phyloP scores from a whole-genome alignment of 2,329 filamentous ascomycete genomes.

The Huntiella omanensis region DNA sequence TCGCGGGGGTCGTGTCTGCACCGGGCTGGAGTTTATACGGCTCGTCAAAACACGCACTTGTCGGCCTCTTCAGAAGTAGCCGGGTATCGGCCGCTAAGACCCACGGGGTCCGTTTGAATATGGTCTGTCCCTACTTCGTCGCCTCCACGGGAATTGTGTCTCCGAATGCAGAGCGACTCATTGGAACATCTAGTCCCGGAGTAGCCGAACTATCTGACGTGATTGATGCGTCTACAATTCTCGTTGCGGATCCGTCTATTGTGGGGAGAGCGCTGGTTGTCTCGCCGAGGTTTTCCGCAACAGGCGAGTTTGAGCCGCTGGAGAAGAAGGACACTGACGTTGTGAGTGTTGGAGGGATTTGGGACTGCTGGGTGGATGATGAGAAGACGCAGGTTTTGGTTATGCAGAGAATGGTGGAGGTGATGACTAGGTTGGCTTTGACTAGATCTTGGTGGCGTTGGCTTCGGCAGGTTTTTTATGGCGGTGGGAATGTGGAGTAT shows the following conservation, averaged over 20 bases:
- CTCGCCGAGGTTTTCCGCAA: constrained; percentile 24
- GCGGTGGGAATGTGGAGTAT: neutral
- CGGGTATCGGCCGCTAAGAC: constrained; percentile 26
- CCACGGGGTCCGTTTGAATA: constrained; percentile 40
- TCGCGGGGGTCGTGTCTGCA: constrained; percentile 31
- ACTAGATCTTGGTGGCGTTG: neutral
- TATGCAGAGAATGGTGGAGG: neutral
- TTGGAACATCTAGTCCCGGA: constrained; percentile 26
- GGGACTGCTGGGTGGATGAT: neutral
- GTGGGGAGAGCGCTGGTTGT: constrained; percentile 38
- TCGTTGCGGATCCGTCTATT: constrained; percentile 39
- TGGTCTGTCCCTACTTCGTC: constrained; percentile 48
- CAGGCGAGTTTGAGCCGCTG: neutral
- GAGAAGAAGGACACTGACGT: neutral
- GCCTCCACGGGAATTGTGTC: constrained; percentile 39
- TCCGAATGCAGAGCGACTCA: constrained; percentile 23
- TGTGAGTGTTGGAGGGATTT: neutral
- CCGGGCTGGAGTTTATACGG: constrained; percentile 22
- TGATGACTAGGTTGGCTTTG: neutral
- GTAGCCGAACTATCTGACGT: constrained; percentile 23
- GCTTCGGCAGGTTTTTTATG: neutral
- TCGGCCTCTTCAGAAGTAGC: constrained; percentile 43
- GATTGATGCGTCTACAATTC: constrained; percentile 41
- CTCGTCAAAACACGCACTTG: constrained; percentile 42
- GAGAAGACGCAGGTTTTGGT: neutral